Evolutionary conservation across 176 grass and related monocot genomes (phyloP).

Genomic region (Leersia perrieri): DNA sequence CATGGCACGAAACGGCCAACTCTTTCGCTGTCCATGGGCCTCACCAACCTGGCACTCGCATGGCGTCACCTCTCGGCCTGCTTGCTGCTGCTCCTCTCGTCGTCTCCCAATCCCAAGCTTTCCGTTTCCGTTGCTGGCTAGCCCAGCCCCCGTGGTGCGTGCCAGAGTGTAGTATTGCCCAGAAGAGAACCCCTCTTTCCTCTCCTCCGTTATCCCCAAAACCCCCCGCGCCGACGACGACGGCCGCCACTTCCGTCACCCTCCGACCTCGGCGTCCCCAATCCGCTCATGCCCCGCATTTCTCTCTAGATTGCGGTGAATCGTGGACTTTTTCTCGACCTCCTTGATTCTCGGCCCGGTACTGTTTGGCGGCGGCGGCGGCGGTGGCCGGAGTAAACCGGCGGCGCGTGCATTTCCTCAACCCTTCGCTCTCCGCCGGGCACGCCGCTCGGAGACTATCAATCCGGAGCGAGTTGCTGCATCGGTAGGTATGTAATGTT

Average conservation of each 20-base stretch:
- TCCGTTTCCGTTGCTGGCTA: background rate
- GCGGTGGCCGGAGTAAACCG: background rate
- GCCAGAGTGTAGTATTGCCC: too few relatives aligned
- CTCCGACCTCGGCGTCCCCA: too few relatives aligned
- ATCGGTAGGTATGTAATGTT: background rate
- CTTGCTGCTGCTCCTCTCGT: too few relatives aligned
- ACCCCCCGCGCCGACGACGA: background rate
- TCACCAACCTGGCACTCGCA: background rate
- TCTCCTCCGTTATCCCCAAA: background rate
- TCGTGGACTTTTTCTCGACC: background rate
- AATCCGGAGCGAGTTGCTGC: background rate
- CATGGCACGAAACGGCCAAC: background rate
- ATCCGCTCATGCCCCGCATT: background rate
- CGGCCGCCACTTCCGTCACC: too few relatives aligned
- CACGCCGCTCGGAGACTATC: background rate
- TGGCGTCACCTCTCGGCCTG: background rate
- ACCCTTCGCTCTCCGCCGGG: background rate
- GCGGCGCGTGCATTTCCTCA: too few relatives aligned
- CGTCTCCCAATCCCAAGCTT: too few relatives aligned
- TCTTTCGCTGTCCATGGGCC: background rate
- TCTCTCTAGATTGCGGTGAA: too few relatives aligned
- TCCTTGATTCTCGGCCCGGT: background rate
- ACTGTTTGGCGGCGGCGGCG: background rate
- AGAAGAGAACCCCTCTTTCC: too few relatives aligned
- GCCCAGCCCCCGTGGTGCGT: background rate